These are phyloP conservation scores for Melanopsichium pennsylvanicum DNA, from an alignment of 1,284 basidiomycete species.

Conservation along the genomic window DNA sequence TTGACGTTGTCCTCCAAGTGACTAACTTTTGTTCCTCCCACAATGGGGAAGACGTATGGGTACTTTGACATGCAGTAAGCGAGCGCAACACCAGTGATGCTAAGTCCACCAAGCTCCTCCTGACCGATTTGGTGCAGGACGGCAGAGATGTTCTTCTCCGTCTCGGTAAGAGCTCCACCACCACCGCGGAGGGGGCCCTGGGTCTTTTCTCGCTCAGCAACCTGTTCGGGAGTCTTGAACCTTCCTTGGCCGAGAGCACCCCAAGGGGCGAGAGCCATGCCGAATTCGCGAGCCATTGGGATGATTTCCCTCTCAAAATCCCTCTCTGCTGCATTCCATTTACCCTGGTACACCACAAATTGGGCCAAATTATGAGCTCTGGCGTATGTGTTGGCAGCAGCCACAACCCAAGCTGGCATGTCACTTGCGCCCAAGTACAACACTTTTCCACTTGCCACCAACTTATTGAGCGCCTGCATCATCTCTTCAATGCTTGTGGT, in stretches of 20 bases:
- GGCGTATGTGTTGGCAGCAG: slow-evolving; percentile 71
- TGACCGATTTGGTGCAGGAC: slow-evolving; percentile 51
- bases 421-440: slow-evolving; percentile 69
- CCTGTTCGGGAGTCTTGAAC: slow-evolving; percentile 64
- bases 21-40: slow-evolving; percentile 46
- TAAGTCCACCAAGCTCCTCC: slow-evolving; percentile 40
- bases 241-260: slow-evolving; percentile 70
- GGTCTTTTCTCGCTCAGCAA: slow-evolving; percentile 38
- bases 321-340: slow-evolving; percentile 70
- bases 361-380: slow-evolving; percentile 69
- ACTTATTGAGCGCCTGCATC: slow-evolving; percentile 70
- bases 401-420: slow-evolving; percentile 72
- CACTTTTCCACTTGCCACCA: slow-evolving; percentile 69
- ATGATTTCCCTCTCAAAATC: slow-evolving; percentile 74
- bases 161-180: slow-evolving; percentile 32
- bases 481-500: slow-evolving; percentile 71
- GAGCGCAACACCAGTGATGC: slow-evolving; percentile 41
- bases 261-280: slow-evolving; percentile 71
- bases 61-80: slow-evolving; percentile 45
- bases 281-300: slow-evolving; percentile 70
- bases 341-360: slow-evolving; percentile 73
- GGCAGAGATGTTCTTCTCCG: slow-evolving; percentile 45
- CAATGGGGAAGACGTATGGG: slow-evolving; percentile 46
- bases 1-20: slow-evolving; percentile 52
- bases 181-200: slow-evolving; percentile 46